These are phyloP conservation scores for Emmonsia crescens DNA, from an alignment of 2,329 filamentous ascomycete species.

Conservation along the genomic window DNA sequence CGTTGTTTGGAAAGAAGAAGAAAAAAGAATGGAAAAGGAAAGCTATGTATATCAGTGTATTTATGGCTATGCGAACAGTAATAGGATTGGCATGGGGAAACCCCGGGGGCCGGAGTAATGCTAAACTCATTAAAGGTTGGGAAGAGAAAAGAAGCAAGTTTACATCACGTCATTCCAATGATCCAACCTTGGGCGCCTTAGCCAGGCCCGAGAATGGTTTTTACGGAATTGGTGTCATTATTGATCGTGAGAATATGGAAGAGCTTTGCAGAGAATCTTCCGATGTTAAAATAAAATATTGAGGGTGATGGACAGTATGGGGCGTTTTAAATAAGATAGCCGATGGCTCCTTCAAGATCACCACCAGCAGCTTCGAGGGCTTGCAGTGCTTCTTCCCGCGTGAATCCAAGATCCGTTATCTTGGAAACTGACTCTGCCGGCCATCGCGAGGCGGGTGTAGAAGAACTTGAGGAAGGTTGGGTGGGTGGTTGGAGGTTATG, in stretches of 20 bases:
- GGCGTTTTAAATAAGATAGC: constrained; percentile 51
- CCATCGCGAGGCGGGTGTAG: constrained; percentile 22
- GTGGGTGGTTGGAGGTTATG: neutral
- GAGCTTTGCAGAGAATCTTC: neutral
- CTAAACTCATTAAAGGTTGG: neutral
- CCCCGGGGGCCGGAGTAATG: neutral
- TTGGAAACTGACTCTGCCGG: constrained; percentile 59
- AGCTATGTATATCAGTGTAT: neutral
- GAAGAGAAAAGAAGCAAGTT: neutral
- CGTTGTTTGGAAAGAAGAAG: too few relatives aligned
- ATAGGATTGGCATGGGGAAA: neutral
- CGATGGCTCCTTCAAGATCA: constrained; percentile 80
- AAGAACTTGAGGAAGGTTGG: constrained; percentile 9
- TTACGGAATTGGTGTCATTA: neutral
- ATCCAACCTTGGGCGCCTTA: neutral
- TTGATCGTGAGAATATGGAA: neutral
- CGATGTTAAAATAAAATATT: neutral
- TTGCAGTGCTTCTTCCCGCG: constrained; percentile 62
- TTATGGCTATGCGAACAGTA: neutral
- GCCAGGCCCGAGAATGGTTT: neutral
- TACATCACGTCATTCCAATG: neutral
- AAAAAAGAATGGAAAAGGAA: neutral
- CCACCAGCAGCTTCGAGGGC: constrained; percentile 74
- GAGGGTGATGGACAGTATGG: neutral
- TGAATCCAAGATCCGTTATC: constrained; percentile 67